Evolutionary conservation across 768 basidiomycete species (phyloP).

Genomic region (Harrya chromipes): DNA sequence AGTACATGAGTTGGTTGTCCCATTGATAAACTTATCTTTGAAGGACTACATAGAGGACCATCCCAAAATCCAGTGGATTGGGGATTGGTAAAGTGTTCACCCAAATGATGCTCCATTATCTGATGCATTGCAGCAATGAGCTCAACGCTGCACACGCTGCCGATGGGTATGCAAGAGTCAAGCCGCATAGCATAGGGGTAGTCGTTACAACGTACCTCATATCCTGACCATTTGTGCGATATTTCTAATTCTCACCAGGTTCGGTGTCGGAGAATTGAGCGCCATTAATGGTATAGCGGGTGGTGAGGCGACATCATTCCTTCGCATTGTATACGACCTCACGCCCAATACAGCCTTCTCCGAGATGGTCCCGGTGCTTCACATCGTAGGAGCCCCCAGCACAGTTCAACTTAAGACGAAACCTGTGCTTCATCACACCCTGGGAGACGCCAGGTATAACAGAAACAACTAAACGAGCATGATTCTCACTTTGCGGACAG

Average conservation of each 20-base stretch:
- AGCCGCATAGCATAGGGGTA: constrained; percentile 67
- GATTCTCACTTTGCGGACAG: constrained; percentile 32
- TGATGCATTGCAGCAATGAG: constrained; percentile 56
- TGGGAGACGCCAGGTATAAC: constrained; percentile 71
- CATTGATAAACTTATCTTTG: background rate
- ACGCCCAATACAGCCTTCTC: constrained; percentile 53
- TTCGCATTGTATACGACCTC: background rate
- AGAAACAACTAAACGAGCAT: background rate
- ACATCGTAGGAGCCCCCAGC: constrained; percentile 82
- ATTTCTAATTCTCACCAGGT: constrained; percentile 39
- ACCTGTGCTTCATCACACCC: constrained; percentile 83
- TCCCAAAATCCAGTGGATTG: constrained; percentile 78
- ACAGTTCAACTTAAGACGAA: constrained; percentile 67
- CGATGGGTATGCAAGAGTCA: constrained; percentile 90
- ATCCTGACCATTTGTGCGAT: background rate
- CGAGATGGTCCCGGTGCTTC: constrained; percentile 88
- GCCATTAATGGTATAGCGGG: constrained; percentile 85
- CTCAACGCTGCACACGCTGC: constrained; percentile 89
- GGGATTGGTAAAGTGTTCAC: constrained; percentile 58
- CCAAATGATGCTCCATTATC: background rate
- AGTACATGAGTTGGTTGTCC: background rate
- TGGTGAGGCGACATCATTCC: constrained; percentile 35
- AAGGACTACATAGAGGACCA: constrained; percentile 84
- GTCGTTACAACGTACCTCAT: constrained; percentile 68
- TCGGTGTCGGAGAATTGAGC: constrained; percentile 92